phyloP scores from a whole-genome alignment of 441 rosid genomes.

The Croton laevigatus region DNA sequence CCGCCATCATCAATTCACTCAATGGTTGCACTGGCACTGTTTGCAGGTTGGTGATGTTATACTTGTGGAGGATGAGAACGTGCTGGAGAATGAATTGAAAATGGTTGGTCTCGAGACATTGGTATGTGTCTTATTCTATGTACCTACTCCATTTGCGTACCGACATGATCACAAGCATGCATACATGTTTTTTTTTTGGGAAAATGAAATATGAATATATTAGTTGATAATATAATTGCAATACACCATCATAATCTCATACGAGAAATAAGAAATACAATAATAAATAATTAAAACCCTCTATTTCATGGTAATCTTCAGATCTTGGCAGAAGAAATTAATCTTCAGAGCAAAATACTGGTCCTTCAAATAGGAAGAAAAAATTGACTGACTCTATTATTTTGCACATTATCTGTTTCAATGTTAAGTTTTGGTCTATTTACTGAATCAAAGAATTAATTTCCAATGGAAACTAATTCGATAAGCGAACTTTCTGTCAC shows the following conservation, averaged over 20 bases:
- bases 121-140: conserved; percentile 42
- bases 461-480: background rate
- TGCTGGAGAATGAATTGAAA: conserved; percentile 51
- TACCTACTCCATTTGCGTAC: background rate
- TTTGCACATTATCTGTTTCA: background rate
- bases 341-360: too few species aligned
- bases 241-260: too few species aligned
- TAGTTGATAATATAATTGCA: too few species aligned
- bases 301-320: too few species aligned
- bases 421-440: background rate
- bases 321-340: too few species aligned
- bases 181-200: too few species aligned
- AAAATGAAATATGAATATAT: too few species aligned
- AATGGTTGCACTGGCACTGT: conserved; percentile 9
- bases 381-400: background rate
- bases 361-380: too few species aligned
- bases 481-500: background rate
- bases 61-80: conserved; percentile 67
- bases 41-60: conserved; percentile 86
- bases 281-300: too few species aligned
- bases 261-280: too few species aligned
- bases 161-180: background rate
- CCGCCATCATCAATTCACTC: background rate
- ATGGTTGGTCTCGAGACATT: conserved; percentile 77
- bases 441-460: background rate